Percentiles rank a stretch among this genome's conserved stretches.
Conservation (phyloP, 2,329 filamentous ascomycete species). For the Coniochaeta prunicola region DNA sequence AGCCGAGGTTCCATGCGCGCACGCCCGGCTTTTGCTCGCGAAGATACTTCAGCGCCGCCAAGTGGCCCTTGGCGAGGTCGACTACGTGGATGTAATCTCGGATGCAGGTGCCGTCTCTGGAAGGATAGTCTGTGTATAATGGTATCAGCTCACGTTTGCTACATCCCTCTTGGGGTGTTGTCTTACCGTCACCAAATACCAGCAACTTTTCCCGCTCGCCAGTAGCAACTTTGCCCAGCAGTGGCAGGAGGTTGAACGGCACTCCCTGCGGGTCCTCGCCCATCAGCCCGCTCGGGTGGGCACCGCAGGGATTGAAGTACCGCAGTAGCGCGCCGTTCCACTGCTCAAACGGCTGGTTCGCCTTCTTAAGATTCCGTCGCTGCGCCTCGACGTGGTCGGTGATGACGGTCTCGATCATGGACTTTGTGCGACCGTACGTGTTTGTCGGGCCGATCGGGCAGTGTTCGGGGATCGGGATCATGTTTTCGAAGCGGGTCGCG, state of each 20-base stretch:
- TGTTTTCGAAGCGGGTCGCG: slow-evolving; percentile 89
- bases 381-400: slow-evolving; percentile 84
- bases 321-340: slow-evolving; percentile 92
- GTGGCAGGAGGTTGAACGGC: slow-evolving; percentile 89
- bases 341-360: slow-evolving; percentile 66
- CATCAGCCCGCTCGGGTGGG: slow-evolving; percentile 94
- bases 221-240: slow-evolving; percentile 92
- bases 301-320: slow-evolving; percentile 96
- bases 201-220: slow-evolving; percentile 90
- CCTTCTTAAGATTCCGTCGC: slow-evolving; percentile 75
- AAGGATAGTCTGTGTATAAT: slow-evolving; percentile 81
- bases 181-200: slow-evolving; percentile 84
- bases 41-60: slow-evolving; percentile 85
- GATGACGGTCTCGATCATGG: slow-evolving; percentile 85
- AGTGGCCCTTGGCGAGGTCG: slow-evolving; percentile 78
- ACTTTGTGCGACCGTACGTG: slow-evolving; percentile 95
- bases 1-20: slow-evolving; percentile 93
- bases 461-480: slow-evolving; percentile 97
- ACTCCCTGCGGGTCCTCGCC: slow-evolving; percentile 95
- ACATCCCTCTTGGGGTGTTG: neutral
- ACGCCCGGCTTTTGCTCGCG: slow-evolving; percentile 79
- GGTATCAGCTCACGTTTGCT: slow-evolving; percentile 11
- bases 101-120: slow-evolving; percentile 86
- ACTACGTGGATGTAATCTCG: slow-evolving; percentile 98
- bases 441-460: slow-evolving; percentile 96